A percentile compares a stretch with the other conserved stretches of the same genome.
Conservation (phyloP, 2,329 filamentous ascomycete species). For the Aspergillus calidoustus region DNA sequence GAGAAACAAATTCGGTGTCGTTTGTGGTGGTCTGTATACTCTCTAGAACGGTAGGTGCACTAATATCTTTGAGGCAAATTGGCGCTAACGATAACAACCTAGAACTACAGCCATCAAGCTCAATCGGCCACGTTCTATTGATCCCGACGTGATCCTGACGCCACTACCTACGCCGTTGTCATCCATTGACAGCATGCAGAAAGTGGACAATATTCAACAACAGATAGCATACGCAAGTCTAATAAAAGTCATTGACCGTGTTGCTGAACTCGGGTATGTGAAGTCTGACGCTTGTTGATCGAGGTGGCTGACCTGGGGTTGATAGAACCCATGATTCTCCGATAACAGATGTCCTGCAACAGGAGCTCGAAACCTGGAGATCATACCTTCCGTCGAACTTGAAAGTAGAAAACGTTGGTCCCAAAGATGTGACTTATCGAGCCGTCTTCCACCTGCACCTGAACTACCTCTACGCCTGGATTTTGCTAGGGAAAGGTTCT, state of each 20-base stretch:
- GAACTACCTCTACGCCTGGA: slow-evolving; percentile 46
- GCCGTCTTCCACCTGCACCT: slow-evolving; percentile 42
- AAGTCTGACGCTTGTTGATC: not conserved
- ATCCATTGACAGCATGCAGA: slow-evolving; percentile 25
- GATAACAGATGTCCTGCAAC: not conserved
- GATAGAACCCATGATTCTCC: not conserved
- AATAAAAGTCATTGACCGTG: slow-evolving; percentile 34
- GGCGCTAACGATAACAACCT: slow-evolving; percentile 9
- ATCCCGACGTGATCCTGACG: slow-evolving; percentile 15
- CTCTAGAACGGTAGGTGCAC: slow-evolving; percentile 24
- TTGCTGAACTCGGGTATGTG: slow-evolving; percentile 1
- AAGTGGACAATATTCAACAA: slow-evolving; percentile 39
- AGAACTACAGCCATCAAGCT: slow-evolving; percentile 27
- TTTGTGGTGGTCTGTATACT: slow-evolving; percentile 58
- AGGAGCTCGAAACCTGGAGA: slow-evolving; percentile 2
- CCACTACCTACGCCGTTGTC: slow-evolving; percentile 18
- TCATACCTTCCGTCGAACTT: slow-evolving; percentile 19
- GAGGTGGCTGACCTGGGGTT: not conserved
- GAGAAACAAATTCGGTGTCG: slow-evolving; percentile 52
- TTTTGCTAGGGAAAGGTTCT: slow-evolving; percentile 42
- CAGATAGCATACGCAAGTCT: slow-evolving; percentile 39
- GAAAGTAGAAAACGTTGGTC: slow-evolving; percentile 33
- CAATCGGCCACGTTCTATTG: slow-evolving; percentile 23
- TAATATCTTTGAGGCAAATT: too few relatives aligned
- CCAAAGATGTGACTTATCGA: slow-evolving; percentile 35